A percentile compares a stretch with the other conserved stretches of the same genome.
Conservation (phyloP, 192 early-diverging fungal species). For the Pilobolus umbonatus region DNA sequence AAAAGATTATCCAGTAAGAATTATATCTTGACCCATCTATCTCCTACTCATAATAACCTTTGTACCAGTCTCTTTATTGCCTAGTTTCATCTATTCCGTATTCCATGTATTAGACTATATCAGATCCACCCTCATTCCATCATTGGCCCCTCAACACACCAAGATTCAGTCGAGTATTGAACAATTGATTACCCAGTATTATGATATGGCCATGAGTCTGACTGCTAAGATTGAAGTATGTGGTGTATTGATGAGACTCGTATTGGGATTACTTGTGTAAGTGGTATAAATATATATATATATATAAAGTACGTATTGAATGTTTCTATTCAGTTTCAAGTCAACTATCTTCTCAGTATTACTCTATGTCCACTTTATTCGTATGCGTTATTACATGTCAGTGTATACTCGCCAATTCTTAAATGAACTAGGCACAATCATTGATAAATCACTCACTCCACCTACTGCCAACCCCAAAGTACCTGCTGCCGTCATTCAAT, state of each 20-base stretch:
- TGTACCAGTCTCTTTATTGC: constrained; percentile 19
- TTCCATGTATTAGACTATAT: constrained; percentile 27
- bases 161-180: constrained; percentile 40
- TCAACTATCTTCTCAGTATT: constrained; percentile 32
- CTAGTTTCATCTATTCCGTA: constrained; percentile 22
- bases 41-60: neutral
- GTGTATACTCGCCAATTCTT: constrained; percentile 5
- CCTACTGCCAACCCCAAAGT: constrained; percentile 25
- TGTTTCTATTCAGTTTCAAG: constrained; percentile 16
- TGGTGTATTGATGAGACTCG: constrained; percentile 58
- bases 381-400: constrained; percentile 47
- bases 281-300: neutral
- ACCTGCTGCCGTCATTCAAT: constrained; percentile 21
- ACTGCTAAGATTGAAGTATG: constrained; percentile 67
- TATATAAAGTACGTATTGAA: neutral
- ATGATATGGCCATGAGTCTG: constrained; percentile 49
- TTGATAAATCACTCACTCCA: constrained; percentile 19
- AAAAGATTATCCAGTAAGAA: constrained; percentile 26
- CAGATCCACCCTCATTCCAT: constrained; percentile 8
- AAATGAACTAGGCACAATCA: neutral
- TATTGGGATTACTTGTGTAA: constrained; percentile 50
- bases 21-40: neutral
- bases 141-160: constrained; percentile 26
- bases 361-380: constrained; percentile 65
- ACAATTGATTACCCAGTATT: constrained; percentile 48